Base-by-base conservation (phyloP, 2,329 filamentous ascomycete genomes). In the Neoscytalidium dimidiatum region DNA sequence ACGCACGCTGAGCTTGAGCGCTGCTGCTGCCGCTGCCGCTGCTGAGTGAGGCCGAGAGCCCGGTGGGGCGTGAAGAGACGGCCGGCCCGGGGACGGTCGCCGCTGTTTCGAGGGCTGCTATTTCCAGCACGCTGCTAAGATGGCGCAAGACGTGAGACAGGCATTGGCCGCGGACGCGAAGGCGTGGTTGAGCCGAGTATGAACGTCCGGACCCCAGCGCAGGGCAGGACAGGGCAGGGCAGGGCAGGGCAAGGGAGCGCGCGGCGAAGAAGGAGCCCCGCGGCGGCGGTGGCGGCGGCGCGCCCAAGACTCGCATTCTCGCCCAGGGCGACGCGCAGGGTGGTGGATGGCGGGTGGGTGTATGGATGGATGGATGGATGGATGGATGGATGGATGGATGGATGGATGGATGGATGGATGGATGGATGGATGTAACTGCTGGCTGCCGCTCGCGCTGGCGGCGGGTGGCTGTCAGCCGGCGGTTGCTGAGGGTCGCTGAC, bases 71-170 rank as follows among this genome's bases (percentile, higher is more conserved):
- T 58, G 53, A 58, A 58, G 53, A 58, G 31, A 17, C 21, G 7
- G 44, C 23, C 14, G 23, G 41, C 33, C 5, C 11, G n/a, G 38
- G 38, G 1, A 5, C 38, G 13, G n/a, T 31, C 4, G 51, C 26
- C 48, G 48, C n/a, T 33, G 49, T 56, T 56, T 56, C 52, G 56
- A 60, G 28, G 56, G 28, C 41, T 60, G 56, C 41, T 60, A 60
- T 60, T 60, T 60, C 56, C 38, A 35, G 33, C 19, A 7, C 23
- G 31, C 38, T 11, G 33, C 51, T 35, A n/a, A 17, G 35, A 46
- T 46, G 56, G 56, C 56, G 56, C 56, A 60, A 60, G 56, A 46
- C n/a, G 56, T 60, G 56, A 48, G 56, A 60, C 53, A 58, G 53
- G 53, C 52, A 57, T 38, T 21, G 33, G 33, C 28, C 26, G 52